Evolutionary conservation across 805 yeast species (phyloP), one percentile per base, ranked within the genome.

Genomic region (Candida caryicola): DNA sequence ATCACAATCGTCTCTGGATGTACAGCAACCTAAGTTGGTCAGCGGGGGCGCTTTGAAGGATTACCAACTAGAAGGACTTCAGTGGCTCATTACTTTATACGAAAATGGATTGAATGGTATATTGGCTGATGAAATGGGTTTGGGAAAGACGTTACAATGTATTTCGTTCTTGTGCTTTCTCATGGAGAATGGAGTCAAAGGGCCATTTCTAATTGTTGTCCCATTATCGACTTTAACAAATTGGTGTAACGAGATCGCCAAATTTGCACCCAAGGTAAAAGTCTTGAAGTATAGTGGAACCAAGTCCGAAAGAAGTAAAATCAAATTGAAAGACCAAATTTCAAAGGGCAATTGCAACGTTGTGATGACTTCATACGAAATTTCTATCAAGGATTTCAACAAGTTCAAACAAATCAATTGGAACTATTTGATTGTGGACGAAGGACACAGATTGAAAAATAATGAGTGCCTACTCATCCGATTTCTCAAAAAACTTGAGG

Each of bases 111-210:
- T 91, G 19, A 91, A 91, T 59, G 99, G 98, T 2, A 90, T 93
- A 25, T 65, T 93, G 15, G 98, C 98, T 0, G 98, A 93, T 63
- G 98, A 91, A 59, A 91, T 91, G 99, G 98, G 98, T 0, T 66
- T 91, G 17, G 99, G 99, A 1, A 91, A 91, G 57, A 93, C 99
- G 0, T 60, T 91, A 5, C 96, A 93, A 59, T 82, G 93, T 30
- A 87, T 91, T 39, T 76, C 96, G 0, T 71, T 91, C 43, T 51
- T 89, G 3, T 77, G 87, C 4, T 86, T 82, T 52, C 65, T 90
- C 26, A 74, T 82, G 32, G 96, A 87, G 48, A 80, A 86, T 57
- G 89, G 85, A 3, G 77, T 87, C 1, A 61, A 65, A 27, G 95
- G 95, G 0, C 93, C 95, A 0, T 87, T 85, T 50, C 60, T 87